Percentiles rank a stretch among this genome's conserved stretches.
Evolutionary conservation across 768 basidiomycete species (phyloP).

Genomic region (Termitomyces sp.): DNA sequence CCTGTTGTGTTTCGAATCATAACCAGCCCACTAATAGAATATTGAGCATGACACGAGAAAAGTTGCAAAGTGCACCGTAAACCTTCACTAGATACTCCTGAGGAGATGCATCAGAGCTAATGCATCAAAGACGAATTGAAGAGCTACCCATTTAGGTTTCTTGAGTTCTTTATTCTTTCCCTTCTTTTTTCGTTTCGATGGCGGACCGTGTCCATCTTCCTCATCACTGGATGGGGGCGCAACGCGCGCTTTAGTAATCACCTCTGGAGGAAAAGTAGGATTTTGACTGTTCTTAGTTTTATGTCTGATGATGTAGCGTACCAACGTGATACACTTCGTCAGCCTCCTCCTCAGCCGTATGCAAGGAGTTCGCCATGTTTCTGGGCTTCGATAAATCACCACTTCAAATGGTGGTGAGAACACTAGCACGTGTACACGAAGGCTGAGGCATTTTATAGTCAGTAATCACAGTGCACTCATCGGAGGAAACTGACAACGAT

Average conservation of each 20-base stretch:
- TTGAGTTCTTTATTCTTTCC: constrained; percentile 22
- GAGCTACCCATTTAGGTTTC: constrained; percentile 48
- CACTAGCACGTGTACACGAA: neutral
- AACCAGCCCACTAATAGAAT: constrained; percentile 60
- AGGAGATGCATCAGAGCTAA: neutral
- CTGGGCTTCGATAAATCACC: neutral
- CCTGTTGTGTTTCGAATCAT: constrained; percentile 56
- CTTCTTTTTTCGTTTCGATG: constrained; percentile 15
- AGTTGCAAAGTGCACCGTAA: constrained; percentile 2
- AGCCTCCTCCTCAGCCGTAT: constrained; percentile 13
- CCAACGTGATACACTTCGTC: constrained; percentile 46
- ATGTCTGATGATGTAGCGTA: constrained; percentile 21
- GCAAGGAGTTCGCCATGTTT: neutral
- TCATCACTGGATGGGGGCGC: constrained; percentile 19
- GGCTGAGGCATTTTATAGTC: neutral
- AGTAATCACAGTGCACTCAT: neutral
- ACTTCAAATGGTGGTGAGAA: neutral
- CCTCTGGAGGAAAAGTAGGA: constrained; percentile 38
- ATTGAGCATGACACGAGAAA: constrained; percentile 2
- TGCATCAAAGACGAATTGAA: neutral
- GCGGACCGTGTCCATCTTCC: constrained; percentile 10
- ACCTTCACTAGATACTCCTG: constrained; percentile 75
- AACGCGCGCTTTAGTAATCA: constrained; percentile 58
- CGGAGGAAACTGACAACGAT: neutral
- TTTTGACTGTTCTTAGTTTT: neutral